These are phyloP conservation scores for Oropetium thomaeum DNA, from an alignment of 176 grass and related monocot genomes.

Conservation along the genomic window DNA sequence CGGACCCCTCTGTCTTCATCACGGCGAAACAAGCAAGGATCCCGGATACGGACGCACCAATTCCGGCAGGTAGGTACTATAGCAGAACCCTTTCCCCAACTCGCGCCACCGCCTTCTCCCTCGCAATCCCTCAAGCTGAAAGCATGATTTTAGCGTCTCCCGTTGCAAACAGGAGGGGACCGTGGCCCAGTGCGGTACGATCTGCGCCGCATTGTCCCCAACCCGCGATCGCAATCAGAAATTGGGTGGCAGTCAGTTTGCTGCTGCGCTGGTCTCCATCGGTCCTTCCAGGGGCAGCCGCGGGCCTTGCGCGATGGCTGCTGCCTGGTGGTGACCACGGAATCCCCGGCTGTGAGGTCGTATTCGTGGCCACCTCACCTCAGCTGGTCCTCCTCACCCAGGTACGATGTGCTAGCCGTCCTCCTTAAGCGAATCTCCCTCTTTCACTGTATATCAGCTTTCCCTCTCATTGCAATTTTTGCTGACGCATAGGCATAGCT, in stretches of 20 bases:
- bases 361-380: not conserved
- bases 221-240: not conserved
- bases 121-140: not conserved
- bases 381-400: constrained; percentile 15
- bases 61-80: not conserved
- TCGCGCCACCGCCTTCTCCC: not conserved
- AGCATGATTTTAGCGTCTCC: not conserved
- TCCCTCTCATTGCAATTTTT: constrained; percentile 1
- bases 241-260: not conserved
- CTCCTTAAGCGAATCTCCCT: constrained; percentile 3
- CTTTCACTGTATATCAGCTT: constrained; percentile 8
- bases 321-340: not conserved
- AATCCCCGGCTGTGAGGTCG: not conserved
- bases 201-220: not conserved
- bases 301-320: not conserved
- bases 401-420: not conserved
- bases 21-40: not conserved
- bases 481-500: not conserved
- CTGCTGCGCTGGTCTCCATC: not conserved
- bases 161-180: not conserved
- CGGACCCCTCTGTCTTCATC: not conserved
- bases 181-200: not conserved
- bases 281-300: not conserved
- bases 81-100: not conserved
- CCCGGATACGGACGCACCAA: not conserved